phyloP scores from a whole-genome alignment of 176 grass and related monocot genomes.

The Cocos nucifera region DNA sequence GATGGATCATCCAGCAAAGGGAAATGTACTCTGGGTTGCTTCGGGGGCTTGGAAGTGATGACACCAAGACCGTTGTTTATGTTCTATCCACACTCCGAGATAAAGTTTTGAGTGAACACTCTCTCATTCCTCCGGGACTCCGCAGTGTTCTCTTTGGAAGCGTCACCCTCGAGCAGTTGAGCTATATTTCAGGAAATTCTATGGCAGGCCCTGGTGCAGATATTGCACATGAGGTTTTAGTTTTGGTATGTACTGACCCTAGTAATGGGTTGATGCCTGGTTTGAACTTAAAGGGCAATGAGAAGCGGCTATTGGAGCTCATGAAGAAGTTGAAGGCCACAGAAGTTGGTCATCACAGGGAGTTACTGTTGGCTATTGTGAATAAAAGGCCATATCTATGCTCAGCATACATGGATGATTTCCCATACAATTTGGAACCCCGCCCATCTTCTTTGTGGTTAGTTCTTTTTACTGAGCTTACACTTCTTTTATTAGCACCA shows the following conservation, averaged over 20 bases:
- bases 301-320: conserved; percentile 72
- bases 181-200: conserved; percentile 63
- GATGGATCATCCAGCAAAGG: conserved; percentile 83
- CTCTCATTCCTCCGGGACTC: conserved; percentile 63
- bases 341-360: conserved; percentile 51
- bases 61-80: conserved; percentile 47
- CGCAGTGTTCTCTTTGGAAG: conserved; percentile 93
- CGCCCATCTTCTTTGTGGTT: conserved; percentile 52
- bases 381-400: conserved; percentile 58
- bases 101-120: conserved; percentile 60
- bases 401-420: conserved; percentile 69
- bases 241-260: conserved; percentile 79
- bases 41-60: conserved; percentile 54
- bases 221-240: conserved; percentile 63
- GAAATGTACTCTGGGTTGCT: conserved; percentile 81
- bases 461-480: conserved; percentile 25
- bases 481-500: conserved; percentile 21
- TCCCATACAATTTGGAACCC: conserved; percentile 74
- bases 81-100: conserved; percentile 52
- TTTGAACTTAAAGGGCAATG: conserved; percentile 62
- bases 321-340: conserved; percentile 85
- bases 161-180: conserved; percentile 72
- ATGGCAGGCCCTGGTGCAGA: conserved; percentile 44
- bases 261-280: conserved; percentile 84
- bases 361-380: conserved; percentile 59